Conservation (phyloP, 139 green algal species). For the Coelastrella sp. region DNA sequence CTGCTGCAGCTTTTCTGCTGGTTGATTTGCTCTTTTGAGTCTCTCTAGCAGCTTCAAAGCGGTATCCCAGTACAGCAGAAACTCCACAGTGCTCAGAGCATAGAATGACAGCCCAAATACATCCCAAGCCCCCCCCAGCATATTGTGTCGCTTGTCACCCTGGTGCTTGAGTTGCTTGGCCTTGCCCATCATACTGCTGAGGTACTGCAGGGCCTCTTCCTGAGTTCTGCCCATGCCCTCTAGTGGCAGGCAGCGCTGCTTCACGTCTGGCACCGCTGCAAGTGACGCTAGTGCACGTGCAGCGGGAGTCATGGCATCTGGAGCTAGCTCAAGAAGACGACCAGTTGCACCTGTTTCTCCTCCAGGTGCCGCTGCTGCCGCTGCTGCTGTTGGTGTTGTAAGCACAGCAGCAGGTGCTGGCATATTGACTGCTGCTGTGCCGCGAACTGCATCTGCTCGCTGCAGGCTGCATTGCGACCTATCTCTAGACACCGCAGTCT, state of each 20-base stretch:
- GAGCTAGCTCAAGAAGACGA: constrained; percentile 23
- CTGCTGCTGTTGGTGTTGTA: neutral
- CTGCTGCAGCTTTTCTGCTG: constrained; percentile 15
- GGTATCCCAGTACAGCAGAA: constrained; percentile 44
- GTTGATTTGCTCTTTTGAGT: neutral
- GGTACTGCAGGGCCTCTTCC: constrained; percentile 18
- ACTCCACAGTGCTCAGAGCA: constrained; percentile 28
- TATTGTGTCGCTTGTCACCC: neutral
- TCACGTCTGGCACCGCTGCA: constrained; percentile 5
- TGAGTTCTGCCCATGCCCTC: neutral
- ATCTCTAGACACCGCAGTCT: constrained; percentile 35
- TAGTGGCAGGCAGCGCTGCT: neutral
- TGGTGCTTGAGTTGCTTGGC: constrained; percentile 38
- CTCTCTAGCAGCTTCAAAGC: neutral
- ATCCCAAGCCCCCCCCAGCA: neutral
- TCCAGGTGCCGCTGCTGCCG: neutral
- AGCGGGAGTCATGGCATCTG: constrained; percentile 26
- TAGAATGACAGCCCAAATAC: constrained; percentile 42
- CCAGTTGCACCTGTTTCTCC: neutral
- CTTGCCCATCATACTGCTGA: constrained; percentile 16
- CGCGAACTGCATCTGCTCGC: neutral
- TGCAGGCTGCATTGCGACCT: constrained; percentile 36
- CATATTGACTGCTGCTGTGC: constrained; percentile 31
- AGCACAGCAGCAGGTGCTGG: neutral
- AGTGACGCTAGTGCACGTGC: neutral